phyloP scores from a whole-genome alignment of 805 yeast genomes.

The Suhomyces sp. region DNA sequence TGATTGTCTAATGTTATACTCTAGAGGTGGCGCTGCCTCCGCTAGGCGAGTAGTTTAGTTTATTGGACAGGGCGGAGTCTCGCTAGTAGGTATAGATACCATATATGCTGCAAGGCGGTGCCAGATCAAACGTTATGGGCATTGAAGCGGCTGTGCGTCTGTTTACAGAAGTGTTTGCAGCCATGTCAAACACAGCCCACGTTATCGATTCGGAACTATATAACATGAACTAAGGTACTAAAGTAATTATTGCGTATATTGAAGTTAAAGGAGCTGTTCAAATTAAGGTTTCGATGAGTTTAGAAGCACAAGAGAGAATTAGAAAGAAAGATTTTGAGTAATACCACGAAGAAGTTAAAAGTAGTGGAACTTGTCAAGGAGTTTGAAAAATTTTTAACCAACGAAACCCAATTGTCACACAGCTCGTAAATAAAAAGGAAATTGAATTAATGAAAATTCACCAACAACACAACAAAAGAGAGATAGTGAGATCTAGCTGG shows the following conservation, averaged over 20 bases:
- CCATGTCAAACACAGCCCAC: not conserved
- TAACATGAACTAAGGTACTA: not conserved
- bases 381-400: not conserved
- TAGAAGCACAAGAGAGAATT: not conserved
- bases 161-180: not conserved
- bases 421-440: not conserved
- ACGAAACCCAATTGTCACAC: not conserved
- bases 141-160: not conserved
- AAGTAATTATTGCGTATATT: not conserved
- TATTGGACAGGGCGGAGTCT: not conserved
- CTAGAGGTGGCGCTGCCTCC: not conserved
- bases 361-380: constrained; percentile 1
- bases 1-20: too few relatives aligned
- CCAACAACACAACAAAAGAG: not conserved
- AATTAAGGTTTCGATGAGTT: constrained; percentile 3
- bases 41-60: not conserved
- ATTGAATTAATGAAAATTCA: not conserved
- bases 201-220: not conserved
- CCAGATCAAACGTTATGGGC: not conserved
- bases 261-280: not conserved
- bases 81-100: not conserved
- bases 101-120: not conserved
- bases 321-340: constrained; percentile 1
- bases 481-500: not conserved
- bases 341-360: constrained; percentile 4